Conservation (phyloP, 208 protist species). For the Wallacemonas sp. region DNA sequence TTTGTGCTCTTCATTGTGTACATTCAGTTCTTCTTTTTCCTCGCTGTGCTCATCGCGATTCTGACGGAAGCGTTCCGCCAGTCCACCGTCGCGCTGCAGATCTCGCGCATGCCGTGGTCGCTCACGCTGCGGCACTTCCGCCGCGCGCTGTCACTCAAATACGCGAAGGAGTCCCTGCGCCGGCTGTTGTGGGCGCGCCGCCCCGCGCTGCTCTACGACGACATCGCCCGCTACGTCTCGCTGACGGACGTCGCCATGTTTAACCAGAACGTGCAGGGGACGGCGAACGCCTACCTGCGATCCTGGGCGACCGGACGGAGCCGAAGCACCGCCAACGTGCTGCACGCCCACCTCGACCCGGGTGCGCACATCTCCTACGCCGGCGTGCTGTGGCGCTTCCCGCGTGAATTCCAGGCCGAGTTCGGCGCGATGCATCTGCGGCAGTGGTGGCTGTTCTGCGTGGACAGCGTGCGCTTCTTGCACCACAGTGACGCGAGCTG, state of each 20-base stretch:
- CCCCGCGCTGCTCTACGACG: slow-evolving; percentile 24
- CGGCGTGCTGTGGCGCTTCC: slow-evolving; percentile 42
- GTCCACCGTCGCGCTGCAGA: slow-evolving; percentile 9
- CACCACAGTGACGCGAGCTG: slow-evolving; percentile 23
- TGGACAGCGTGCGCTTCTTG: slow-evolving; percentile 17
- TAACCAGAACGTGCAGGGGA: background rate
- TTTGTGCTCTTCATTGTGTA: slow-evolving; percentile 23
- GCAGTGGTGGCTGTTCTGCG: slow-evolving; percentile 39
- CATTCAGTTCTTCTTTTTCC: slow-evolving; percentile 17
- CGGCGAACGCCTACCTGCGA: background rate
- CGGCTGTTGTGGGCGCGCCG: slow-evolving; percentile 24
- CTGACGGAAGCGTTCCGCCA: slow-evolving; percentile 21
- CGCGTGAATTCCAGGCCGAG: slow-evolving; percentile 42
- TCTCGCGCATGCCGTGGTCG: background rate
- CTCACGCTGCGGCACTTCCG: slow-evolving; percentile 13
- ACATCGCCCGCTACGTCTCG: slow-evolving; percentile 25
- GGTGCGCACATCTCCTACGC: slow-evolving; percentile 24
- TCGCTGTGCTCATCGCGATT: slow-evolving; percentile 16
- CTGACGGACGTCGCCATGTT: slow-evolving; percentile 16
- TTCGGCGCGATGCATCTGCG: slow-evolving; percentile 38
- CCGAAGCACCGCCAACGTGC: background rate
- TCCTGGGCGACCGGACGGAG: background rate
- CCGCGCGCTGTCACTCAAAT: slow-evolving; percentile 17
- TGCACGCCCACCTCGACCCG: slow-evolving; percentile 3
- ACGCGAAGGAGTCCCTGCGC: slow-evolving; percentile 18